Evolutionary conservation across 2,329 filamentous ascomycete genomes (phyloP).

Genomic region (Botrytis byssoidea): DNA sequence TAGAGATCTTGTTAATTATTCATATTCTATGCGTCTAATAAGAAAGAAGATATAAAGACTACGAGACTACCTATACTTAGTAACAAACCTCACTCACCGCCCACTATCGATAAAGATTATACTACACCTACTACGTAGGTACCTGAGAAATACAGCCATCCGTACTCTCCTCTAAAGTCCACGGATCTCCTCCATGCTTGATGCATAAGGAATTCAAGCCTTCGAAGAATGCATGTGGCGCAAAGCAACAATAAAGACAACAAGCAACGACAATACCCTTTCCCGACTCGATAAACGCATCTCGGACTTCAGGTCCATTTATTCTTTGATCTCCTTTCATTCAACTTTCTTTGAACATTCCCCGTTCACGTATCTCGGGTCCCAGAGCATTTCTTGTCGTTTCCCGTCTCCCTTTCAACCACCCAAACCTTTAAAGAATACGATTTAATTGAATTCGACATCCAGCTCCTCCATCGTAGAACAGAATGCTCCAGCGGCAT

Average conservation of each 20-base stretch:
- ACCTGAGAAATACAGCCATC: background rate
- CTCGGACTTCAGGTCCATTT: background rate
- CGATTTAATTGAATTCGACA: background rate
- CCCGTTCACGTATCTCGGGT: slow-evolving; percentile 8
- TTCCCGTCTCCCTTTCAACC: slow-evolving; percentile 4
- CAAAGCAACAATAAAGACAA: slow-evolving; percentile 22
- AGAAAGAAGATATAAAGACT: background rate
- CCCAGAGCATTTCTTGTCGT: background rate
- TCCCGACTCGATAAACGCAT: background rate
- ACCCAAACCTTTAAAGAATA: slow-evolving; percentile 2
- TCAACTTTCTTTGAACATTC: slow-evolving; percentile 11
- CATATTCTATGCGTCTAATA: too few species aligned
- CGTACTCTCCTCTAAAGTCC: background rate
- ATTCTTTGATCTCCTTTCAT: slow-evolving; percentile 13
- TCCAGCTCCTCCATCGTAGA: background rate
- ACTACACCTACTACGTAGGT: background rate
- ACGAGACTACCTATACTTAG: background rate
- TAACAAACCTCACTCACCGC: background rate
- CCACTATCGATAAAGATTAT: slow-evolving; percentile 3
- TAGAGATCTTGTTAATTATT: background rate
- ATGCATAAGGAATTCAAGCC: slow-evolving; percentile 19
- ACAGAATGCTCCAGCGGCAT: slow-evolving; percentile 28
- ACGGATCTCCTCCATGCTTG: background rate
- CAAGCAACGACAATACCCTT: slow-evolving; percentile 10
- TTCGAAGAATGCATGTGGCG: slow-evolving; percentile 21